Percentiles rank a stretch among this genome's conserved stretches.
Conservation (phyloP, 2,329 filamentous ascomycete species). For the Phyllosticta paracitricarpa region DNA sequence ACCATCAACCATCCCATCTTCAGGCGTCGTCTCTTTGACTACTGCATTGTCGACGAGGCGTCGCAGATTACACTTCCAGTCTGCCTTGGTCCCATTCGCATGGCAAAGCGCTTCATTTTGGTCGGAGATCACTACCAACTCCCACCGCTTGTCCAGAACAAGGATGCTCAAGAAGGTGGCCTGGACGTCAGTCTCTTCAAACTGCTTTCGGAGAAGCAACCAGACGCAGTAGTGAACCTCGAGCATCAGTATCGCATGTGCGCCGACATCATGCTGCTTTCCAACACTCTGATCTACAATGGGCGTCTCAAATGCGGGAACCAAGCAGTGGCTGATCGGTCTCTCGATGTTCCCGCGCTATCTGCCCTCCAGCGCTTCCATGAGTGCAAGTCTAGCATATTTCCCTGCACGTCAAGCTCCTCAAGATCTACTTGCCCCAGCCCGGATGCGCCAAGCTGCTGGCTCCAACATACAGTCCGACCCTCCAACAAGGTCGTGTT, state of each 20-base stretch:
- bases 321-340: conserved; percentile 58
- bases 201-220: conserved; percentile 78
- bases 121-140: conserved; percentile 96
- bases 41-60: conserved; percentile 96
- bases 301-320: conserved; percentile 85
- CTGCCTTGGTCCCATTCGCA: conserved; percentile 84
- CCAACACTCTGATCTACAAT: conserved; percentile 88
- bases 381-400: conserved; percentile 6
- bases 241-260: conserved; percentile 99
- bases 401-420: neutral
- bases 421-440: conserved; percentile 38
- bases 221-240: conserved; percentile 77
- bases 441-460: conserved; percentile 48
- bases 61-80: conserved; percentile 95
- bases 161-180: conserved; percentile 73
- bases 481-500: conserved; percentile 70
- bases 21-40: conserved; percentile 82
- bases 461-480: conserved; percentile 62
- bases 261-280: conserved; percentile 89
- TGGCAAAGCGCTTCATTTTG: conserved; percentile 86
- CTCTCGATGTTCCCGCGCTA: conserved; percentile 52
- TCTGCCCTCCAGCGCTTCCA: conserved; percentile 27
- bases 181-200: conserved; percentile 93
- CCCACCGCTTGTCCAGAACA: conserved; percentile 87
- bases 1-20: conserved; percentile 86